Evolutionary conservation across 441 rosid species (phyloP).

Genomic region (Adansonia rubrostipa): DNA sequence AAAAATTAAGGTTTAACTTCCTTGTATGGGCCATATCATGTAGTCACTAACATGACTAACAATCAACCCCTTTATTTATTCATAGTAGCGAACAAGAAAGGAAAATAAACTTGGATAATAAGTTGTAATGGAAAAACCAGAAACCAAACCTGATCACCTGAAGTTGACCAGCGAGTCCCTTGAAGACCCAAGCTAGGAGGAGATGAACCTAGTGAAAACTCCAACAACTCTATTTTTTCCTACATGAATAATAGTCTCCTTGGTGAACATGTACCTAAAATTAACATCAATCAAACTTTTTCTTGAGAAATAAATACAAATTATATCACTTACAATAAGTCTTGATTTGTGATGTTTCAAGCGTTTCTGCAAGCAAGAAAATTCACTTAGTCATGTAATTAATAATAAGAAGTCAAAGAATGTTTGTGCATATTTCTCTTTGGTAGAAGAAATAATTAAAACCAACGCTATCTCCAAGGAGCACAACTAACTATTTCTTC

Average conservation of each 20-base stretch:
- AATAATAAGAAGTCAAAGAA: not conserved
- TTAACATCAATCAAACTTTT: conserved; percentile 24
- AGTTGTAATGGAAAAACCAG: conserved; percentile 21
- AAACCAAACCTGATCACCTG: conserved; percentile 80
- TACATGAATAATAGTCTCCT: conserved; percentile 35
- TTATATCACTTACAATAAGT: conserved; percentile 68
- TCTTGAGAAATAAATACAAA: conserved; percentile 19
- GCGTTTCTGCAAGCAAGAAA: conserved; percentile 69
- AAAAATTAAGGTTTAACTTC: not conserved
- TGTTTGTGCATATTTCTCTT: not conserved
- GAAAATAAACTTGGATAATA: not conserved
- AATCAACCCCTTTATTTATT: not conserved
- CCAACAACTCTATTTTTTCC: conserved; percentile 82
- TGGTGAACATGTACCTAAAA: conserved; percentile 22
- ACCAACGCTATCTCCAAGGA: not conserved
- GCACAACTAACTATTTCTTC: not conserved
- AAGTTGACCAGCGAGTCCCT: conserved; percentile 80
- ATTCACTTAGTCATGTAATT: not conserved
- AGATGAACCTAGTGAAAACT: conserved; percentile 79
- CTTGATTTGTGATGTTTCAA: conserved; percentile 68
- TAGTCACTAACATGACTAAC: no score
- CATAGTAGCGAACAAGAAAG: not conserved
- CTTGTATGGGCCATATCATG: no score
- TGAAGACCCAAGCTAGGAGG: conserved; percentile 84
- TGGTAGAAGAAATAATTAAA: not conserved